Conservation (phyloP, 2,329 filamentous ascomycete genomes). For the Aspergillus spinulosporus region DNA sequence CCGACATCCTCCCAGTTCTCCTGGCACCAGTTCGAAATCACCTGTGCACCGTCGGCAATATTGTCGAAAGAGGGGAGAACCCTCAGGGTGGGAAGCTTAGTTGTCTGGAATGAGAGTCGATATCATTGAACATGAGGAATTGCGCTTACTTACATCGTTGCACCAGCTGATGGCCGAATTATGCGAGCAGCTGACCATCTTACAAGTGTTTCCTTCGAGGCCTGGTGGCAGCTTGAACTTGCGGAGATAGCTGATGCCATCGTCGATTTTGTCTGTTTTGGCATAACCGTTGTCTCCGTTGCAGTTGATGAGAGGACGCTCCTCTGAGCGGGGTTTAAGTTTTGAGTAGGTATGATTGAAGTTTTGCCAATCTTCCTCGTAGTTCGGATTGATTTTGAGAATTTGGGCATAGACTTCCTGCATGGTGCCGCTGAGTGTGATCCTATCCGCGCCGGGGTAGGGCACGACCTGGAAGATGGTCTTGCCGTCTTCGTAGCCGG, state of each 20-base stretch:
- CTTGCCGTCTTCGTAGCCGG: not conserved
- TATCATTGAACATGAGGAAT: not conserved
- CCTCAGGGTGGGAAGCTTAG: not conserved
- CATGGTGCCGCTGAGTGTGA: not conserved
- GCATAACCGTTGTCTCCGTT: not conserved
- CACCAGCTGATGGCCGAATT: not conserved
- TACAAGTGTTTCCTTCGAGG: not conserved
- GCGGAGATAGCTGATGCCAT: not conserved
- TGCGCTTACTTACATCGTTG: not conserved
- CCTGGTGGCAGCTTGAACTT: not conserved
- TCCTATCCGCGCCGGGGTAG: constrained; percentile 40
- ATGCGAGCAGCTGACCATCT: not conserved
- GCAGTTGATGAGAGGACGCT: not conserved
- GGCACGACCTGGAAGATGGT: not conserved
- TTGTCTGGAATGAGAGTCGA: not conserved
- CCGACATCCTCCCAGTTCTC: not conserved
- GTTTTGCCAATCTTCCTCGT: not conserved
- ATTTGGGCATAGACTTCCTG: not conserved
- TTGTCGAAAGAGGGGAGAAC: not conserved
- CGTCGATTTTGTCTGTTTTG: not conserved
- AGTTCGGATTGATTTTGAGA: not conserved
- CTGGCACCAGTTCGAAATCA: not conserved
- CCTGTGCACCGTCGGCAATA: not conserved
- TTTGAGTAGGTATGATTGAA: not conserved
- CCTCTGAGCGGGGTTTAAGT: no score